Percentiles rank a stretch among this genome's conserved stretches.
Conservation (phyloP, 2,329 filamentous ascomycete genomes). For the Myriosclerotinia duriaeana region DNA sequence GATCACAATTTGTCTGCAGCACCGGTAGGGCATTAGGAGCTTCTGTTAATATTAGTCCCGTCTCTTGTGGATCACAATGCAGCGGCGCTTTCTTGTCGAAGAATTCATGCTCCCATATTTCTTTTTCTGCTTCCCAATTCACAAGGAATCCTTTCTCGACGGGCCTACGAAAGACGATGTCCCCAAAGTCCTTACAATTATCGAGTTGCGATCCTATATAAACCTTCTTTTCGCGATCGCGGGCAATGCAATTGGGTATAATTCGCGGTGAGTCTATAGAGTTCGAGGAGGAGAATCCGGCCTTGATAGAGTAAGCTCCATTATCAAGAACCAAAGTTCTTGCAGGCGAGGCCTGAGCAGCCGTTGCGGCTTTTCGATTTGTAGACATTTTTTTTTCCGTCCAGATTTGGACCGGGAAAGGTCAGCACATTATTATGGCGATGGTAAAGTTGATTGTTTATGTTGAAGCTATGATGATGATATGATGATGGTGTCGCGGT, state of each 20-base stretch:
- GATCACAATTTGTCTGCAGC: conserved; percentile 86
- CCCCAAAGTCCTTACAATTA: conserved; percentile 82
- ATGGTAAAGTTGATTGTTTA: not conserved
- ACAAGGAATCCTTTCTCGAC: conserved; percentile 94
- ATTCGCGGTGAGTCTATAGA: conserved; percentile 57
- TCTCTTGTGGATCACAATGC: conserved; percentile 73
- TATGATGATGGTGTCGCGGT: not conserved
- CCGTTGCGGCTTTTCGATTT: conserved; percentile 51
- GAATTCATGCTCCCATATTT: conserved; percentile 91
- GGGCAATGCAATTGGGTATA: conserved; percentile 86
- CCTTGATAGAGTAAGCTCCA: conserved; percentile 88
- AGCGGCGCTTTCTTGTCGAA: conserved; percentile 67
- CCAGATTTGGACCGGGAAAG: not conserved
- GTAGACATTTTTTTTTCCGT: conserved; percentile 17
- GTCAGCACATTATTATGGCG: conserved; percentile 5
- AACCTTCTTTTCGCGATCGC: conserved; percentile 73
- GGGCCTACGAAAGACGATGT: conserved; percentile 80
- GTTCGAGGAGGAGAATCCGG: conserved; percentile 60
- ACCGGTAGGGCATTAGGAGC: conserved; percentile 78
- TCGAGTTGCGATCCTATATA: conserved; percentile 80
- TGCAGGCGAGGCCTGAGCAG: conserved; percentile 53
- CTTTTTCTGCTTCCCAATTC: conserved; percentile 94
- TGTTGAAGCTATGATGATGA: not conserved
- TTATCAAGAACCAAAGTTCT: conserved; percentile 89
- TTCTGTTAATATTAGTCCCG: conserved; percentile 82